Base-by-base conservation (phyloP, 345 rosid species). In the Kandelia obovata region DNA sequence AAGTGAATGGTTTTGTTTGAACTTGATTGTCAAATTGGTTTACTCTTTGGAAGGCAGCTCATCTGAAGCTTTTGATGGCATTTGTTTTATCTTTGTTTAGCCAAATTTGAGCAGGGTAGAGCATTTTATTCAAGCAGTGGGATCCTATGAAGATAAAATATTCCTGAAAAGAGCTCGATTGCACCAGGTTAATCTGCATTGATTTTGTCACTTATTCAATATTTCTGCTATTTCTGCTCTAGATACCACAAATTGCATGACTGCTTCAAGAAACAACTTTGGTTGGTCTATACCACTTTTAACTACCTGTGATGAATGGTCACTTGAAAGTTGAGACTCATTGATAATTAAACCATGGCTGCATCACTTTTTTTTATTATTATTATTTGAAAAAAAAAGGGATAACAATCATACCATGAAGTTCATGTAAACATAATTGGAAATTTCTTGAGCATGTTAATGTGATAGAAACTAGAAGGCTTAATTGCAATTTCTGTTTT, bases 81-180 rank as follows among this genome's bases (percentile, higher is more conserved):
- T 32, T 47, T 35, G 5, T 58, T 72, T 58, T 67, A 61, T 82
- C 34, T 59, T 68, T 69, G 79, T 66, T 73, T 85, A 95, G 99
- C 88, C 92, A 28, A 77, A 86, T 81, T 83, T 95, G 75, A 76
- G 71, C 26, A 77, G 82, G 62, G 94, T 95, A 71, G 99, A 92
- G 80, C 87, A 77, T 72, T 95, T 95, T 68, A 90, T 95, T 72
- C 98, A 90, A 81, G 87, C 91, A 57, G 91, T 95, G 73, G 98
- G 96, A 78, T 80, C 82, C 26, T 92, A 74, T 28, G 99, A 95
- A 80, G 91, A 90, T 72, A 74, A 76, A 71, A 95, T 92, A 82
- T 95, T 95, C 78, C 88, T 75, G 84, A 92, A 88, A 83, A 88
- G 99, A 80, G 91, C 88, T 43, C 80, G 86, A 49, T 55, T 82